phyloP scores from a whole-genome alignment of 179 eudicot species.

The Camellia oleifera region DNA sequence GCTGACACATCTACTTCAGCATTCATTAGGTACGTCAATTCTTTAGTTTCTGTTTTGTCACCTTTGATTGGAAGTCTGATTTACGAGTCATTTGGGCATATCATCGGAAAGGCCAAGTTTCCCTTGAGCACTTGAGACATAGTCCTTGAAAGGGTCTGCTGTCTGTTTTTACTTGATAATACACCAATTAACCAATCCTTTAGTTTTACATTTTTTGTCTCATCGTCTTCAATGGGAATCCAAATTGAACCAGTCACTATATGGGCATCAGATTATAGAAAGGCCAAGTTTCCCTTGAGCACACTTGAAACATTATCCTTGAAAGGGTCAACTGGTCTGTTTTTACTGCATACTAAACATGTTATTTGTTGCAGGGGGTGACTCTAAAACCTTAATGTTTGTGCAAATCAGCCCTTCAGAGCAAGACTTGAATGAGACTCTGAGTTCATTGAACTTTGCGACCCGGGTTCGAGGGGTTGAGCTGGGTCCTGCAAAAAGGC shows the following conservation, averaged over 20 bases:
- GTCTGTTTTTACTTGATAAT: no score
- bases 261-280: no score
- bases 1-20: slow-evolving; percentile 87
- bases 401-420: slow-evolving; percentile 59
- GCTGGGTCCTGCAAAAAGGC: slow-evolving; percentile 66
- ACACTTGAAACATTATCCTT: not conserved
- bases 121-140: no score
- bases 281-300: no score
- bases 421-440: slow-evolving; percentile 48
- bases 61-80: no score
- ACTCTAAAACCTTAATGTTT: slow-evolving; percentile 63
- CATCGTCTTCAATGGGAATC: no score
- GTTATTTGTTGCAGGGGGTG: slow-evolving; percentile 43
- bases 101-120: no score
- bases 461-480: slow-evolving; percentile 67
- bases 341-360: not conserved
- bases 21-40: slow-evolving; percentile 60
- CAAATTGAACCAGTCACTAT: no score
- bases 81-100: no score
- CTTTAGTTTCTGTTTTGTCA: slow-evolving; percentile 2
- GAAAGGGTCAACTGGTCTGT: not conserved
- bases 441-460: slow-evolving; percentile 70
- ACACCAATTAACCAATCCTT: no score
- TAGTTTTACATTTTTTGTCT: no score
- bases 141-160: no score